These are phyloP conservation scores for Paramyrothecium roridum DNA, from an alignment of 2,329 filamentous ascomycete species.

Conservation along the genomic window DNA sequence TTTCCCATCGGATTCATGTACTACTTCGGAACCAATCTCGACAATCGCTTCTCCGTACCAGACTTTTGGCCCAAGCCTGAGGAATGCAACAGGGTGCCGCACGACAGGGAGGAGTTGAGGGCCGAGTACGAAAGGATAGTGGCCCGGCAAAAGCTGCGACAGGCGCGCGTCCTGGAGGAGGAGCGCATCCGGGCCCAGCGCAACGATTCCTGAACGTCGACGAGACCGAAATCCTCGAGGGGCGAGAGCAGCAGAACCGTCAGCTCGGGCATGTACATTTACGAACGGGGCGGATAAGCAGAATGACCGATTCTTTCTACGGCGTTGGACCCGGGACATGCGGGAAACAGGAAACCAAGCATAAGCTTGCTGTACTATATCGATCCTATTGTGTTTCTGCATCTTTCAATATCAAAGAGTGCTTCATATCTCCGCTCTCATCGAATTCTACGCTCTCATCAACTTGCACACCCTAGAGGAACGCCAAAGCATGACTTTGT, in stretches of 20 bases:
- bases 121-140: slow-evolving; percentile 74
- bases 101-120: slow-evolving; percentile 77
- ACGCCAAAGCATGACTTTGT: neutral
- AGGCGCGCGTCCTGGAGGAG: slow-evolving; percentile 48
- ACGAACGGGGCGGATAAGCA: slow-evolving; percentile 4
- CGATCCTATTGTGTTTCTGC: no score
- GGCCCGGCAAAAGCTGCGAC: slow-evolving; percentile 66
- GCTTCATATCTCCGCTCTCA: neutral
- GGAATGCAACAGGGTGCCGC: slow-evolving; percentile 72
- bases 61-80: slow-evolving; percentile 90
- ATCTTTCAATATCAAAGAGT: no score
- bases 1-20: slow-evolving; percentile 99
- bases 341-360: neutral
- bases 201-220: slow-evolving; percentile 13
- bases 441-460: neutral
- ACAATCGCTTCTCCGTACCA: slow-evolving; percentile 81
- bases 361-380: neutral
- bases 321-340: neutral
- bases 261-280: neutral
- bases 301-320: neutral
- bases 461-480: neutral
- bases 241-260: slow-evolving; percentile 2
- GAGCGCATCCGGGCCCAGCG: slow-evolving; percentile 22
- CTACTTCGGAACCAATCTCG: slow-evolving; percentile 98
- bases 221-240: slow-evolving; percentile 9